Conservation (phyloP, 1,284 basidiomycete genomes). For the Malassezia nana region DNA sequence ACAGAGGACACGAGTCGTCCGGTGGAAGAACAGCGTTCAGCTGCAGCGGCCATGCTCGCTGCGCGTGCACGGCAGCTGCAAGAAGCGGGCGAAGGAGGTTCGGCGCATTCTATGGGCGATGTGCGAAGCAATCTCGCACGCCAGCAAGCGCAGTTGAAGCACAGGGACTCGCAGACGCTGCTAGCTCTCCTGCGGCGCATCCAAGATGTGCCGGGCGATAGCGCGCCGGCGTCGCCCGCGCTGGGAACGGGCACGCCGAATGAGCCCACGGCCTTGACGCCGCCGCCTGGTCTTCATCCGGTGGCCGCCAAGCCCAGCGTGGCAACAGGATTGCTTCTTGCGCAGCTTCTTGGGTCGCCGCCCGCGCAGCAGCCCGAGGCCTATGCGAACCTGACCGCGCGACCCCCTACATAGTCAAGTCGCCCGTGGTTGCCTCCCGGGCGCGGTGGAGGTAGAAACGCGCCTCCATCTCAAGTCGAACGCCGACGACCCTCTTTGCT, state of each 20-base stretch:
- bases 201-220: slow-evolving; percentile 8
- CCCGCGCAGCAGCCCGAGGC: slow-evolving; percentile 6
- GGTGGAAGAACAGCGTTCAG: slow-evolving; percentile 16
- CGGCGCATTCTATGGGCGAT: neutral
- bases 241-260: slow-evolving; percentile 20
- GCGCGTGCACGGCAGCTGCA: slow-evolving; percentile 16
- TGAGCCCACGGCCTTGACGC: slow-evolving; percentile 17
- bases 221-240: neutral
- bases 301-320: slow-evolving; percentile 5
- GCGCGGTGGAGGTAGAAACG: neutral
- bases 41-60: slow-evolving; percentile 15
- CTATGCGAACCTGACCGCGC: neutral
- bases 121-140: slow-evolving; percentile 9
- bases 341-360: slow-evolving; percentile 32
- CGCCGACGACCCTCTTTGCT: neutral
- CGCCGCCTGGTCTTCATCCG: slow-evolving; percentile 17
- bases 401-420: neutral
- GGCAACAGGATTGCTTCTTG: slow-evolving; percentile 32
- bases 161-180: slow-evolving; percentile 12
- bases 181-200: slow-evolving; percentile 15
- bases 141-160: slow-evolving; percentile 9
- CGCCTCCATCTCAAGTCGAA: neutral
- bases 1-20: neutral
- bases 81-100: slow-evolving; percentile 1
- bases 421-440: neutral